phyloP scores from a whole-genome alignment of 768 basidiomycete species.

The Gelatoporia subvermispora region DNA sequence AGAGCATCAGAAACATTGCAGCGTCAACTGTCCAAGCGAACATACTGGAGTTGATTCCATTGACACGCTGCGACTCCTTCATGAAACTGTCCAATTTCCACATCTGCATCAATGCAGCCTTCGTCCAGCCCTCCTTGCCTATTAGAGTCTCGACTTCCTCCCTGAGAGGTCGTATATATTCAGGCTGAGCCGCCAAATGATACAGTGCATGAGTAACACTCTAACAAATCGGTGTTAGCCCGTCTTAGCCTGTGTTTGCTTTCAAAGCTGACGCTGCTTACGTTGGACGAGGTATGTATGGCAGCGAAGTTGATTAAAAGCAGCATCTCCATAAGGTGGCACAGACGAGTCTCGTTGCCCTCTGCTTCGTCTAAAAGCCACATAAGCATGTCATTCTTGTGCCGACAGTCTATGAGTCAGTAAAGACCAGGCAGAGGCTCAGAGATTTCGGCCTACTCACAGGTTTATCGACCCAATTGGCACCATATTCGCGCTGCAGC shows the following conservation, averaged over 20 bases:
- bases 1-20: no score
- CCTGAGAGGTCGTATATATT: slow-evolving; percentile 20
- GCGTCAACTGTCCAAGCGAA: background rate
- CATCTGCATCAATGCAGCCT: slow-evolving; percentile 35
- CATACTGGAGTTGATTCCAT: slow-evolving; percentile 15
- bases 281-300: slow-evolving; percentile 24
- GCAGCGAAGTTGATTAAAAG: slow-evolving; percentile 29
- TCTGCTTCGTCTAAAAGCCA: slow-evolving; percentile 41
- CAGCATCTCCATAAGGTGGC: slow-evolving; percentile 24
- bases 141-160: slow-evolving; percentile 22
- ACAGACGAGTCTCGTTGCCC: slow-evolving; percentile 4
- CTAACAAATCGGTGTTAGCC: slow-evolving; percentile 4
- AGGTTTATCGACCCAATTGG: slow-evolving; percentile 12
- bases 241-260: background rate
- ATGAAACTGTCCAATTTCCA: slow-evolving; percentile 44
- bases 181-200: slow-evolving; percentile 20
- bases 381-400: slow-evolving; percentile 39
- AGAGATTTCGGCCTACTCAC: slow-evolving; percentile 15
- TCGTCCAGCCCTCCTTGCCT: slow-evolving; percentile 31
- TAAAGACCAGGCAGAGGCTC: background rate
- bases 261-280: background rate
- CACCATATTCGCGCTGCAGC: slow-evolving; percentile 5
- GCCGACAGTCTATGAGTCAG: background rate
- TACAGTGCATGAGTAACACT: slow-evolving; percentile 21
- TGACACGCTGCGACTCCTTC: slow-evolving; percentile 37